Conservation (phyloP, 73 alveolate genomes). For the Durusdinium trenchii region DNA sequence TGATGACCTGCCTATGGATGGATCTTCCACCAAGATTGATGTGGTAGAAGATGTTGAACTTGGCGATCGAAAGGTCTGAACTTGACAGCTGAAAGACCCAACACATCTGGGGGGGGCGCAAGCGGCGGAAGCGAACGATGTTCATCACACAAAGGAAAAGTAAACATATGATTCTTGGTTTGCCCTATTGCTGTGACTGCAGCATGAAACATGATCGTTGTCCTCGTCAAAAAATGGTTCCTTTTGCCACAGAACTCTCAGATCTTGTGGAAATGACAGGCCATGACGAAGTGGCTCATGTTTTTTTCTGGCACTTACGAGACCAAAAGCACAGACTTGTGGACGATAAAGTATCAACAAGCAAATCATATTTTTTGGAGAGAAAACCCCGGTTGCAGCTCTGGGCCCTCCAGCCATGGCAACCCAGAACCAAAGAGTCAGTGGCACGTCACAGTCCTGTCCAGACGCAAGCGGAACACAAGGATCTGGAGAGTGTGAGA, state of each 20-base stretch:
- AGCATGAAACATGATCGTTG: not conserved
- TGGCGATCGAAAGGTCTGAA: not conserved
- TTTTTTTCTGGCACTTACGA: no score
- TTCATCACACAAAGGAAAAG: no score
- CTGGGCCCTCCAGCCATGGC: conserved; percentile 39
- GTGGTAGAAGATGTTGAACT: conserved; percentile 93
- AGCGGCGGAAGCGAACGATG: no score
- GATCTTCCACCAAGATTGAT: conserved; percentile 91
- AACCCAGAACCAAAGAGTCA: conserved; percentile 76
- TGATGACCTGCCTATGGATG: conserved; percentile 77
- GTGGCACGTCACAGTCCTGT: conserved; percentile 90
- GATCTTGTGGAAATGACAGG: no score
- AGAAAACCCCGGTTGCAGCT: no score
- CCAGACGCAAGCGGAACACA: not conserved
- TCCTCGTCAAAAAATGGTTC: not conserved
- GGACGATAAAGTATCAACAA: not conserved
- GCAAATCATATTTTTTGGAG: no score
- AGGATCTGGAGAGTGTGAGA: not conserved
- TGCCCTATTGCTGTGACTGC: no score
- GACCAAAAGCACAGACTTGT: not conserved
- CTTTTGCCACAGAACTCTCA: no score
- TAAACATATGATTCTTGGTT: no score
- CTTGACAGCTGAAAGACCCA: no score
- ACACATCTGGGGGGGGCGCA: no score
- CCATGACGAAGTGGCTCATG: no score